These are phyloP conservation scores for Leccinum olivaceopallidum DNA, from an alignment of 768 basidiomycete species.

Conservation along the genomic window DNA sequence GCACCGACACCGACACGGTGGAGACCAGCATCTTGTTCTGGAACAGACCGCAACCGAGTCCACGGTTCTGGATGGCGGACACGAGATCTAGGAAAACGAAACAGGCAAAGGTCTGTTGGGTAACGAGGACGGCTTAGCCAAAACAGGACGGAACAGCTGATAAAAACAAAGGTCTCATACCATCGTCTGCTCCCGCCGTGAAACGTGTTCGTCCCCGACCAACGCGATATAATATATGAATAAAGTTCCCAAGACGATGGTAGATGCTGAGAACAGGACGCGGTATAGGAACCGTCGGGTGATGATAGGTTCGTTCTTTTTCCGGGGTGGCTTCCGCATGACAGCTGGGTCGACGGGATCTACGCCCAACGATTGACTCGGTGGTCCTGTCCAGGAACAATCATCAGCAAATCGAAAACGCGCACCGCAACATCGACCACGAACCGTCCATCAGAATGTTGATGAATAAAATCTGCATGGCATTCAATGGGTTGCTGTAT, in stretches of 20 bases:
- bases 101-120: constrained; percentile 80
- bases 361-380: constrained; percentile 93
- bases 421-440: constrained; percentile 17
- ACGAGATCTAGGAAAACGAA: constrained; percentile 98
- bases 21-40: constrained; percentile 89
- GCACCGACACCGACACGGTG: constrained; percentile 84
- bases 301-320: constrained; percentile 89
- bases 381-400: constrained; percentile 60
- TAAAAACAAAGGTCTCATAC: constrained; percentile 44
- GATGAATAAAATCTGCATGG: constrained; percentile 99
- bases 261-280: constrained; percentile 89
- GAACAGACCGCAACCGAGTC: constrained; percentile 78
- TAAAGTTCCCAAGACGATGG: constrained; percentile 87
- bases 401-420: neutral
- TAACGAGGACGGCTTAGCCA: neutral
- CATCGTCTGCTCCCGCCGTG: constrained; percentile 93
- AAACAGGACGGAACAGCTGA: neutral
- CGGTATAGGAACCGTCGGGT: constrained; percentile 69
- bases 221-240: constrained; percentile 85
- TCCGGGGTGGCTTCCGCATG: constrained; percentile 91
- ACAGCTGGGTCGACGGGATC: constrained; percentile 94
- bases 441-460: constrained; percentile 98
- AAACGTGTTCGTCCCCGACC: constrained; percentile 74
- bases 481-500: constrained; percentile 89
- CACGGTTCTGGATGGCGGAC: constrained; percentile 93